Evolutionary conservation across 805 yeast species (phyloP), one percentile per base, ranked within the genome.

Genomic region (Ogataea parapolymorpha): DNA sequence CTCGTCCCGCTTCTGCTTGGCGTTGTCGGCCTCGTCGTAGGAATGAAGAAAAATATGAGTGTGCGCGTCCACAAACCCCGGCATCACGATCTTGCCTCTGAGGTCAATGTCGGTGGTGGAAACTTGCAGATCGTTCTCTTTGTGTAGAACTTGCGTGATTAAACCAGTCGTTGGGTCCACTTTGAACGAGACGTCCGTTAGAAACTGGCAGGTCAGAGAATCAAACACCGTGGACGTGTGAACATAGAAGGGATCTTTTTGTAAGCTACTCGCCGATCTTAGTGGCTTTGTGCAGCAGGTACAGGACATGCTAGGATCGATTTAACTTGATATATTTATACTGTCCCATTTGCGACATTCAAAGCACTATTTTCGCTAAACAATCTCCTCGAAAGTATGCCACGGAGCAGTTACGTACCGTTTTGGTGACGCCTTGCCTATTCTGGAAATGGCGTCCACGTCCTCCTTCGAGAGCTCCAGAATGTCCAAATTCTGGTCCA

Each of bases 401-500:
- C 37, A 25, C 15, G 15, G 16, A 3, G 37, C 30, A 14, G 9
- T 14, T 4, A 32, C 20, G 12, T 32, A 32, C 20, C 35, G 10
- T n/a, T 32, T 20, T 20, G 15, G 35, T 2, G 12, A 22, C 9
- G 11, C 18, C 12, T 12, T 12, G 2, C 54, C 54, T 27, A 52
- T 42, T 12, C 14, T 25, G 10, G 46, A 33, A 23, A 50, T 50
- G 6, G 26, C 46, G 0, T 46, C 41, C 20, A 68, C 49, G 22
- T 71, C 75, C 12, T 59, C 67, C 18, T 53, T 37, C 1, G 66
- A 53, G 23, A 70, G 53, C 5, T 56, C 58, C 4, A 70, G 68
- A 20, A 67, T 45, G 24, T 53, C 45, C 2, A 60, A 36, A 32
- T 56, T 67, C 9, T 58, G 51, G 29, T 51, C 57, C 26, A 70